These are phyloP conservation scores for Globisporangium apiculatum DNA, from an alignment of 352 stramenopile genomes.

Conservation along the genomic window DNA sequence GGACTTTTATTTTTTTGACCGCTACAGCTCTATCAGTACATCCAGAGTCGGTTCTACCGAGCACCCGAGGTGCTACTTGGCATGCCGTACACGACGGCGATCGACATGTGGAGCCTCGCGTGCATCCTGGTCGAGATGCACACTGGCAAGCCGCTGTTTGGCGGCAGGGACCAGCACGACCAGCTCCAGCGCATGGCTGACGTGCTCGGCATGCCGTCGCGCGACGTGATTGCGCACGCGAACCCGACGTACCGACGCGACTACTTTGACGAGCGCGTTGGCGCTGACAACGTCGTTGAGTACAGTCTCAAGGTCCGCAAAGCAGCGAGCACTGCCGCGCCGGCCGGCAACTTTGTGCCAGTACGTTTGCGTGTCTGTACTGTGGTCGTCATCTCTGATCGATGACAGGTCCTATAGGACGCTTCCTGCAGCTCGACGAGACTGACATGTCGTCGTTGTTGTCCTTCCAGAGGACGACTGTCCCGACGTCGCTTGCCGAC, in stretches of 20 bases:
- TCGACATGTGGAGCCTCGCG: conserved; percentile 88
- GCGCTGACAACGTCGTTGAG: conserved; percentile 46
- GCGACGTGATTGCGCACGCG: conserved; percentile 85
- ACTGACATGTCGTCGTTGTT: conserved; percentile 7
- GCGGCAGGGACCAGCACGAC: conserved; percentile 93
- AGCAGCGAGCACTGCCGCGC: conserved; percentile 11
- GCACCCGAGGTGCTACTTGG: conserved; percentile 85
- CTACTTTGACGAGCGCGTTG: conserved; percentile 90
- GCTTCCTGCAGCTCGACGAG: too few relatives aligned
- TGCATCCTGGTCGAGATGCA: conserved; percentile 96
- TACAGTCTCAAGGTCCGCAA: conserved; percentile 70
- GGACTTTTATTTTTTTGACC: too few relatives aligned
- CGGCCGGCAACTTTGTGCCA: conserved; percentile 22
- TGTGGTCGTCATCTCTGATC: background rate
- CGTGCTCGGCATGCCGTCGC: conserved; percentile 92
- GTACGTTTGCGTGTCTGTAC: conserved; percentile 5
- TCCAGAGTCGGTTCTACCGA: conserved; percentile 97
- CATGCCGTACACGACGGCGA: conserved; percentile 72
- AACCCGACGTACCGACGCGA: conserved; percentile 76
- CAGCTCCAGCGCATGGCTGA: conserved; percentile 96
- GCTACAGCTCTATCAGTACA: conserved; percentile 94
- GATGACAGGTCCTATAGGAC: too few relatives aligned
- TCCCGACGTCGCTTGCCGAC: conserved; percentile 38
- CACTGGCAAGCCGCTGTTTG: conserved; percentile 97
- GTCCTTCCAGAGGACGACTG: conserved; percentile 22